A percentile compares a stretch with the other conserved stretches of the same genome.
These are phyloP conservation scores for Rhamnella rubrinervis DNA, from an alignment of 331 rosid species.

Conservation along the genomic window DNA sequence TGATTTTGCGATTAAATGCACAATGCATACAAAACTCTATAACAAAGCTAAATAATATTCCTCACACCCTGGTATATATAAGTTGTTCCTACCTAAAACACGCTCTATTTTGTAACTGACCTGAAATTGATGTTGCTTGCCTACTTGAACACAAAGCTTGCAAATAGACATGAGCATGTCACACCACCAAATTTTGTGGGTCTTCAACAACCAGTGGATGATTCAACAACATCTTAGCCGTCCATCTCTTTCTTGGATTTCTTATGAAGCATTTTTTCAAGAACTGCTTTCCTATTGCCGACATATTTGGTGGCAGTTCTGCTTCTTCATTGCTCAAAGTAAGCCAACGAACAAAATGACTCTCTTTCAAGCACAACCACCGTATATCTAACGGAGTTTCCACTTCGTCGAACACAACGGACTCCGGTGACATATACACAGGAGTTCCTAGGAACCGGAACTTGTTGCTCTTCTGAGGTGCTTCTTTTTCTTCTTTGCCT, in stretches of 20 bases:
- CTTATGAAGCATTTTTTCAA: constrained; percentile 12
- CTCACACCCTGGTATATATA: too few species aligned
- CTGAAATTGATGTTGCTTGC: neutral
- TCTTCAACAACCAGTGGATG: neutral
- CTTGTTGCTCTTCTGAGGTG: neutral
- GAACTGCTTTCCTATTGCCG: constrained; percentile 1
- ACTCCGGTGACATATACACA: constrained; percentile 23
- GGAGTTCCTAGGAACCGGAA: constrained; percentile 16
- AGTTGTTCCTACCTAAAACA: too few species aligned
- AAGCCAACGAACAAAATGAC: neutral
- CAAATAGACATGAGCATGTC: neutral
- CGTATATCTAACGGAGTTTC: constrained; percentile 27
- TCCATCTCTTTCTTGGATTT: constrained; percentile 5
- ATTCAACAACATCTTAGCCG: constrained; percentile 8
- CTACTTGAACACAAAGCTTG: neutral
- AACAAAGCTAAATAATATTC: too few species aligned
- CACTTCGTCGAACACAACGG: neutral
- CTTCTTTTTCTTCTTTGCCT: neutral
- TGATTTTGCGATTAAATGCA: too few species aligned
- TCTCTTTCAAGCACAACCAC: neutral
- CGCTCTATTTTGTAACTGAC: too few species aligned
- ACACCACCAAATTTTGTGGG: neutral
- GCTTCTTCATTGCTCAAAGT: neutral
- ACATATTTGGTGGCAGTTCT: neutral
- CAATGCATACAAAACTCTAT: too few species aligned